Evolutionary conservation across 306 rosid genomes (phyloP).

Genomic region (Acacia acuminata): DNA sequence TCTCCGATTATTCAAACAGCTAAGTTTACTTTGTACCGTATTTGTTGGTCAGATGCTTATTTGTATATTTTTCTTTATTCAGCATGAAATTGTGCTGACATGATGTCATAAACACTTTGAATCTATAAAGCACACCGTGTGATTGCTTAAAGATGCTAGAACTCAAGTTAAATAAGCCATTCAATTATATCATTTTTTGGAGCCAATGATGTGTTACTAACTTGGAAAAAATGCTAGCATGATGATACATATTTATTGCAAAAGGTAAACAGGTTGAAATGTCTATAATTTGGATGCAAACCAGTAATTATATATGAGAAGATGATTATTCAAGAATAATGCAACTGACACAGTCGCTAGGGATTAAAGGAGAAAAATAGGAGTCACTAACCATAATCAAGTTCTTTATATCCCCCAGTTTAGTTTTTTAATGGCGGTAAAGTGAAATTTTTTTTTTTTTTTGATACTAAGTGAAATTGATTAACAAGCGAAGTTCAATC

Average conservation of each 20-base stretch:
- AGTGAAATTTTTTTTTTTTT: too few species aligned
- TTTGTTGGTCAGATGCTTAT: constrained; percentile 2
- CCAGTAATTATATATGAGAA: neutral
- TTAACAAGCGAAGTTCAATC: neutral
- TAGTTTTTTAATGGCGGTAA: neutral
- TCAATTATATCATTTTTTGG: too few species aligned
- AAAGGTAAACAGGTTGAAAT: neutral
- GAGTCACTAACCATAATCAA: neutral
- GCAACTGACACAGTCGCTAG: neutral
- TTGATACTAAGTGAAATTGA: neutral
- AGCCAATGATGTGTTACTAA: neutral
- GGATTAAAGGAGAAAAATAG: neutral
- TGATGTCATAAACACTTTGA: neutral
- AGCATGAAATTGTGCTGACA: neutral
- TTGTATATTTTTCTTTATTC: constrained; percentile 10
- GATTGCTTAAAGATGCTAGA: neutral
- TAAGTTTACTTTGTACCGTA: neutral
- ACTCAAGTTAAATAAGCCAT: neutral
- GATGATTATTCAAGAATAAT: neutral
- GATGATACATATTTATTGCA: neutral
- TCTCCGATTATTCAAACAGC: constrained; percentile 28
- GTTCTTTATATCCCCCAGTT: neutral
- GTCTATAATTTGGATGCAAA: neutral
- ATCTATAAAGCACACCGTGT: neutral
- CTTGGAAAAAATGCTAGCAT: neutral